Conservation (phyloP, 768 basidiomycete genomes). For the Thelephora ganbajun region DNA sequence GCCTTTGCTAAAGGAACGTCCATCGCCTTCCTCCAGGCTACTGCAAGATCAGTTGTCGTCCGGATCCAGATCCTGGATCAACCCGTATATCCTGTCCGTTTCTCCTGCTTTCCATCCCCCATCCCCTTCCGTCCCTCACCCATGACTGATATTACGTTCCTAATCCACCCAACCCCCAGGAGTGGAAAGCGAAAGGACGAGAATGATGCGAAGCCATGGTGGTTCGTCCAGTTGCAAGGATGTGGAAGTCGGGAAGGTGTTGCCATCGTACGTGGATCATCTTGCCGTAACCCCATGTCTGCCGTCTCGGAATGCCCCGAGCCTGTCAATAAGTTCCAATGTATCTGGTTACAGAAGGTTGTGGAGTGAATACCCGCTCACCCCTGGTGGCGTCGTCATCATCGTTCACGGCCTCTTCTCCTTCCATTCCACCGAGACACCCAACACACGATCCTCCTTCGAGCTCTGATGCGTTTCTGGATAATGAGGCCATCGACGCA, state of each 20-base stretch:
- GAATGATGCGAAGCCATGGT: constrained; percentile 66
- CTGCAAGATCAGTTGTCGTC: constrained; percentile 12
- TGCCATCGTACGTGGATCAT: constrained; percentile 48
- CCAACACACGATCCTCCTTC: constrained; percentile 34
- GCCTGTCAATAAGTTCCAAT: constrained; percentile 1
- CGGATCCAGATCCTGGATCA: constrained; percentile 3
- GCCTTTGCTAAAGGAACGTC: constrained; percentile 39
- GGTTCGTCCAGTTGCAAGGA: constrained; percentile 94
- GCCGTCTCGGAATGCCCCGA: constrained; percentile 8
- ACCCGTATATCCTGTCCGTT: constrained; percentile 12
- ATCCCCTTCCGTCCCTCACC: too few species aligned
- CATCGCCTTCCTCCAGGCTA: constrained; percentile 22
- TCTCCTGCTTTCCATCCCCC: constrained; percentile 15
- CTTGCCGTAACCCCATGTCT: constrained; percentile 12
- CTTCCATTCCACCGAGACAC: constrained; percentile 23
- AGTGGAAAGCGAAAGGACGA: constrained; percentile 24
- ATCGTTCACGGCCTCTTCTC: constrained; percentile 18
- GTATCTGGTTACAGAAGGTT: not conserved
- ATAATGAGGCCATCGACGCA: constrained; percentile 67
- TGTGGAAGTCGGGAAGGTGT: constrained; percentile 72
- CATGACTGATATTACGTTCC: constrained; percentile 19
- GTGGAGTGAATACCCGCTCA: constrained; percentile 24
- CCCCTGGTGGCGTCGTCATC: constrained; percentile 25
- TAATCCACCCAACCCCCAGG: constrained; percentile 12
- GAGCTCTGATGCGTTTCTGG: constrained; percentile 49